Evolutionary conservation across 148 eudicot genomes (phyloP).

Genomic region (Cornus controversa): DNA sequence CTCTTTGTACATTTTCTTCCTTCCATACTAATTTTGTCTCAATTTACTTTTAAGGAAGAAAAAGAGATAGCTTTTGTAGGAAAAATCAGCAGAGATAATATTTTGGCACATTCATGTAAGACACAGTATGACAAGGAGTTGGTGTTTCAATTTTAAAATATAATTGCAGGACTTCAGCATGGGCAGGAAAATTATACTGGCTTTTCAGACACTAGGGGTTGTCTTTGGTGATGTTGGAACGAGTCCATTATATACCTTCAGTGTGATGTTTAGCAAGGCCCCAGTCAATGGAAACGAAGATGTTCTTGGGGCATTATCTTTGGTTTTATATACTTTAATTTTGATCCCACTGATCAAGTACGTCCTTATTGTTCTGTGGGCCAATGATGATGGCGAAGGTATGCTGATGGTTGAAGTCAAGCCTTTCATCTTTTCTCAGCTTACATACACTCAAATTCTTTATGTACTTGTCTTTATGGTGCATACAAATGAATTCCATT

Average conservation of each 20-base stretch:
- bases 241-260: constrained; percentile 92
- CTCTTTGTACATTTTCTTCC: not conserved
- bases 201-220: constrained; percentile 84
- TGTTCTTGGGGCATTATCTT: constrained; percentile 88
- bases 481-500: constrained; percentile 10
- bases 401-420: constrained; percentile 22
- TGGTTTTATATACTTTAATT: constrained; percentile 83
- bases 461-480: constrained; percentile 8
- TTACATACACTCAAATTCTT: constrained; percentile 1
- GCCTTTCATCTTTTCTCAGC: not conserved
- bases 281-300: constrained; percentile 84
- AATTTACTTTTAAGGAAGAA: not conserved
- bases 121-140: not conserved
- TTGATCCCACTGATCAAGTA: constrained; percentile 80
- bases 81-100: not conserved
- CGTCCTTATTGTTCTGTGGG: constrained; percentile 88
- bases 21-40: not conserved
- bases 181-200: constrained; percentile 61
- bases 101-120: not conserved
- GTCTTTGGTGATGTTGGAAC: constrained; percentile 99
- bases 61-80: not conserved
- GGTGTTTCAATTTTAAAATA: constrained; percentile 21
- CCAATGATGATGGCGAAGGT: constrained; percentile 99
- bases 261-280: constrained; percentile 94
- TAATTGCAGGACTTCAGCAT: constrained; percentile 73